Conservation (phyloP, 495 filamentous ascomycete genomes). For the Cercophora scortea region DNA sequence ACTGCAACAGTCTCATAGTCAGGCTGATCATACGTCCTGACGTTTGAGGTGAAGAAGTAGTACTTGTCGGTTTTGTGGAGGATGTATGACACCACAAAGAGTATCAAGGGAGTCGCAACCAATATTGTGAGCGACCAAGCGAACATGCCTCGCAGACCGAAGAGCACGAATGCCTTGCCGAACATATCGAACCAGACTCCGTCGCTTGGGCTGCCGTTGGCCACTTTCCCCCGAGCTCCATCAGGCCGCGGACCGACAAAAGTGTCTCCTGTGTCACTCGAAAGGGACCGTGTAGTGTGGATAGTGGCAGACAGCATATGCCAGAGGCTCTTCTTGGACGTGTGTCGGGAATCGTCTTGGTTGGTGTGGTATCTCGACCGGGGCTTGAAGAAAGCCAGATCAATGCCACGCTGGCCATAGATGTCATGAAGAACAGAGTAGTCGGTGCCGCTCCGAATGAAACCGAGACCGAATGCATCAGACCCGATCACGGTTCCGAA, state of each 20-base stretch:
- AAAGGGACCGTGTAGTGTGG: constrained; percentile 60
- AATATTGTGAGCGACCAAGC: constrained; percentile 78
- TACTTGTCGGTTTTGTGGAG: constrained; percentile 68
- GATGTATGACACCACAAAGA: constrained; percentile 63
- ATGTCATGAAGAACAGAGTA: constrained; percentile 78
- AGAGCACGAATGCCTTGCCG: constrained; percentile 70
- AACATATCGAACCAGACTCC: constrained; percentile 96
- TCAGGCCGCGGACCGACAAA: constrained; percentile 58
- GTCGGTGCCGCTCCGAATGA: constrained; percentile 81
- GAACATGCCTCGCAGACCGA: constrained; percentile 73
- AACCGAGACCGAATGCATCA: constrained; percentile 72
- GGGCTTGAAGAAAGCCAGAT: constrained; percentile 84
- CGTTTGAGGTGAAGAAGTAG: constrained; percentile 58
- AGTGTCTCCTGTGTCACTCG: constrained; percentile 56
- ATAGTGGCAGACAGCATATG: constrained; percentile 87
- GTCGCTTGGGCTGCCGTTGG: constrained; percentile 57
- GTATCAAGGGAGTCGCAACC: constrained; percentile 62
- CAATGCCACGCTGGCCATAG: constrained; percentile 77
- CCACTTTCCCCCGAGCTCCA: constrained; percentile 45
- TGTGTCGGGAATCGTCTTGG: constrained; percentile 77
- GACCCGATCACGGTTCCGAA: constrained; percentile 75
- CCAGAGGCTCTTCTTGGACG: constrained; percentile 70
- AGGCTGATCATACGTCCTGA: constrained; percentile 50
- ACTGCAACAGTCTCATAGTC: constrained; percentile 55
- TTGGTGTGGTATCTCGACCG: constrained; percentile 85